A percentile compares a stretch with the other conserved stretches of the same genome.
Conservation (phyloP, 148 eudicot genomes). For the Linanthus parryae region DNA sequence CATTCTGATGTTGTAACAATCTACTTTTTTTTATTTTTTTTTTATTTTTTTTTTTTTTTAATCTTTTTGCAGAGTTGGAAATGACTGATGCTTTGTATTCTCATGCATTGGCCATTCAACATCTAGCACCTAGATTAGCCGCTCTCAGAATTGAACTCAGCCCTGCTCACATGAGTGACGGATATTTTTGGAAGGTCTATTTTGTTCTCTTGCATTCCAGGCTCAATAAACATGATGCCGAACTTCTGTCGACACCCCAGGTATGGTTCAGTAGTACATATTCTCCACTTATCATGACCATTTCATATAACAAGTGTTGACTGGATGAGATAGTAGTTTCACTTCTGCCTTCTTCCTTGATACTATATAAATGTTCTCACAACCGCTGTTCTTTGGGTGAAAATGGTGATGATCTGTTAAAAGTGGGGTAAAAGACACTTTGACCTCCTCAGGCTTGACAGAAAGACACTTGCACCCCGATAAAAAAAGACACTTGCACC, state of each 20-base stretch:
- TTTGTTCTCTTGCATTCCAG: constrained; percentile 83
- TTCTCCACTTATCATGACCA: neutral
- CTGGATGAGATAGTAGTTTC: neutral
- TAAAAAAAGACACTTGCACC: too few relatives aligned
- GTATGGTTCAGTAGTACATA: constrained; percentile 26
- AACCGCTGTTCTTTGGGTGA: too few relatives aligned
- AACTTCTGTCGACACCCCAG: constrained; percentile 64
- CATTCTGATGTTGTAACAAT: too few relatives aligned
- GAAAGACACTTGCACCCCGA: too few relatives aligned
- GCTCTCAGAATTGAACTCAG: constrained; percentile 89
- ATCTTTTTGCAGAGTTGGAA: constrained; percentile 55
- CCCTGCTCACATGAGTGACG: constrained; percentile 75
- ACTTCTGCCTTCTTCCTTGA: neutral
- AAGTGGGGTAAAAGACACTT: too few relatives aligned
- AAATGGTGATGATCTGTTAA: too few relatives aligned
- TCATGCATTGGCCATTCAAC: constrained; percentile 69
- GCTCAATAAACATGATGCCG: constrained; percentile 67
- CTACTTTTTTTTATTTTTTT: too few relatives aligned
- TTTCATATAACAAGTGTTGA: too few relatives aligned
- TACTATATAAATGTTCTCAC: neutral
- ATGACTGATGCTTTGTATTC: constrained; percentile 61
- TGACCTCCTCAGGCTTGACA: too few relatives aligned
- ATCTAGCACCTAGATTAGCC: constrained; percentile 62
- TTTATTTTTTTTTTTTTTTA: too few relatives aligned
- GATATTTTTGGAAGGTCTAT: constrained; percentile 90